A percentile compares a stretch with the other conserved stretches of the same genome.
Evolutionary conservation across 83 land plant genomes (phyloP).

Genomic region (Picea mariana): DNA sequence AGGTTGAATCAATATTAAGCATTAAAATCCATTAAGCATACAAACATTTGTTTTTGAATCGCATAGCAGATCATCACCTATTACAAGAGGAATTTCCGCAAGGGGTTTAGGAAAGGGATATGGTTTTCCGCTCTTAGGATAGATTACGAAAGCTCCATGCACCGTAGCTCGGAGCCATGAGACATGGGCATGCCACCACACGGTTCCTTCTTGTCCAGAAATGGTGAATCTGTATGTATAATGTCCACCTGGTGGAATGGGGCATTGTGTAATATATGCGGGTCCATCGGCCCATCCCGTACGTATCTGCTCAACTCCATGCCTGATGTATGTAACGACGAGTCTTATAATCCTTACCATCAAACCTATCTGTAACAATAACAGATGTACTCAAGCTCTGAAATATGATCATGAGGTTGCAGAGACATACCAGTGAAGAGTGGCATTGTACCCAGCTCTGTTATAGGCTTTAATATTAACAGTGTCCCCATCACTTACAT

Average conservation of each 20-base stretch:
- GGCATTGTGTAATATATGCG: slow-evolving; percentile 29
- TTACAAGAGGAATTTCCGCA: slow-evolving; percentile 2
- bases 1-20: too few relatives aligned
- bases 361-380: too few relatives aligned
- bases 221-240: slow-evolving; percentile 17
- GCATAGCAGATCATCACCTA: neutral
- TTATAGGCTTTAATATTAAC: neutral
- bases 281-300: slow-evolving; percentile 32
- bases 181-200: slow-evolving; percentile 23
- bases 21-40: neutral
- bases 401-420: too few relatives aligned
- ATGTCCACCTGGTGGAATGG: slow-evolving; percentile 18
- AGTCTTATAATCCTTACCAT: too few relatives aligned
- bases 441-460: neutral
- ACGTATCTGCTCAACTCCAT: slow-evolving; percentile 22
- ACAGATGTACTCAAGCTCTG: too few relatives aligned
- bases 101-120: slow-evolving; percentile 20
- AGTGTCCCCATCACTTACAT: neutral
- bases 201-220: slow-evolving; percentile 21
- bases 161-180: slow-evolving; percentile 22
- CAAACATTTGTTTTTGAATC: neutral
- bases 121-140: neutral
- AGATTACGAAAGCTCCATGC: slow-evolving; percentile 20
- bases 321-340: slow-evolving; percentile 8
- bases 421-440: slow-evolving; percentile 1